Percentiles rank a stretch among this genome's conserved stretches.
Conservation (phyloP, 306 rosid genomes). For the Lagenaria siceraria region DNA sequence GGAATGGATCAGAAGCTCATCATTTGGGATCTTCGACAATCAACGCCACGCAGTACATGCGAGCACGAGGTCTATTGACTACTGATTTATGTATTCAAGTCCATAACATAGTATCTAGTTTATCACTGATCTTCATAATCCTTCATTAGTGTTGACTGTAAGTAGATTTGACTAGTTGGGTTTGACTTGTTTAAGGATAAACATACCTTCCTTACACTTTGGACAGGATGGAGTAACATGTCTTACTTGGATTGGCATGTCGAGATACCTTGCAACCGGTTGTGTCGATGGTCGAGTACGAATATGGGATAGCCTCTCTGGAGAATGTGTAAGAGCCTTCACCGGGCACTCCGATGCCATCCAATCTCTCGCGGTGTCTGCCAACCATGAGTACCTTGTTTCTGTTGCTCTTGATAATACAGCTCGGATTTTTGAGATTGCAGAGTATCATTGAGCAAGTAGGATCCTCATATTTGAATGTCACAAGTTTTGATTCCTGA, state of each 20-base stretch:
- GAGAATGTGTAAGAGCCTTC: slow-evolving; percentile 60
- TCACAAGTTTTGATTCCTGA: not conserved
- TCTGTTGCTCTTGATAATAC: slow-evolving; percentile 65
- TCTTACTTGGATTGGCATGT: slow-evolving; percentile 64
- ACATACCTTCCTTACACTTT: not conserved
- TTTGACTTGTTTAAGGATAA: not conserved
- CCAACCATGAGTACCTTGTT: slow-evolving; percentile 48
- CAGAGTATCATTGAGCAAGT: slow-evolving; percentile 26
- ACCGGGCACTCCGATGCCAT: slow-evolving; percentile 50
- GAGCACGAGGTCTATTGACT: slow-evolving; percentile 64
- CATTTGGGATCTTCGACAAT: slow-evolving; percentile 77
- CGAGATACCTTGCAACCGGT: slow-evolving; percentile 50
- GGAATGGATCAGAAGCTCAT: slow-evolving; percentile 62
- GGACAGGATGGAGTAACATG: slow-evolving; percentile 72
- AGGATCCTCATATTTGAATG: not conserved
- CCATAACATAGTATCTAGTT: not conserved
- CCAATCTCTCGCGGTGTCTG: slow-evolving; percentile 56
- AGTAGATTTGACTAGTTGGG: not conserved
- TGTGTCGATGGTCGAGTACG: slow-evolving; percentile 67
- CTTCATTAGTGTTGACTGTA: not conserved
- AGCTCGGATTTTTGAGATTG: slow-evolving; percentile 71
- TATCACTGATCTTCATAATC: not conserved
- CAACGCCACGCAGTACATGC: slow-evolving; percentile 43
- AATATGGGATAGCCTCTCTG: slow-evolving; percentile 72
- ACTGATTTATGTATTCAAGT: not conserved